phyloP scores from a whole-genome alignment of 2,329 filamentous ascomycete genomes.

The Alternaria infectoria region DNA sequence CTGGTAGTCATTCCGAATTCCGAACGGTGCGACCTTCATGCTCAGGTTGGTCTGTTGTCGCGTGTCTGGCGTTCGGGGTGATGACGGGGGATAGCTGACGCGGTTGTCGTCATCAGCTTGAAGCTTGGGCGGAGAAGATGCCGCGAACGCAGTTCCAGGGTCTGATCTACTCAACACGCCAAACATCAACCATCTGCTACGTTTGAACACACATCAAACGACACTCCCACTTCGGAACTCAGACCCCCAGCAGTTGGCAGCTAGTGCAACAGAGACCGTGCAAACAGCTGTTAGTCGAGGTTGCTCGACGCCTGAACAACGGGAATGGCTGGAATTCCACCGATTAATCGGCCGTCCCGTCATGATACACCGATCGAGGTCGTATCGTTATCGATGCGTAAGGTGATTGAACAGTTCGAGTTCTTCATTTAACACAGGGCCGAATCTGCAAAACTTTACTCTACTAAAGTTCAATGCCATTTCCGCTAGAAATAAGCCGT shows the following conservation, averaged over 20 bases:
- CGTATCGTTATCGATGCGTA: neutral
- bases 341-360: neutral
- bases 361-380: neutral
- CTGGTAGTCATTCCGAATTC: conserved; percentile 4
- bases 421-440: neutral
- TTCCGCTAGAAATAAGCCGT: neutral
- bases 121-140: conserved; percentile 2
- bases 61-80: neutral
- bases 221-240: neutral
- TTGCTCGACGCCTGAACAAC: neutral
- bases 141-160: neutral
- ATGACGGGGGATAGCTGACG: neutral
- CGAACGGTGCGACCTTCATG: neutral
- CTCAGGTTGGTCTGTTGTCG: neutral
- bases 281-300: neutral
- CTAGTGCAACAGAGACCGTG: neutral
- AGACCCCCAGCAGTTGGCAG: neutral
- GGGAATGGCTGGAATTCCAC: neutral
- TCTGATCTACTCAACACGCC: neutral
- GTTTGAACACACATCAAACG: neutral
- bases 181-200: neutral
- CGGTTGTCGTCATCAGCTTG: neutral
- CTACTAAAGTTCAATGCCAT: neutral
- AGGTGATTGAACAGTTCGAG: neutral
- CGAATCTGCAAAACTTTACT: neutral